A percentile compares a stretch with the other conserved stretches of the same genome.
Evolutionary conservation across 192 early-diverging fungal species (phyloP).

Genomic region (Phycomyces blakesleeanus): DNA sequence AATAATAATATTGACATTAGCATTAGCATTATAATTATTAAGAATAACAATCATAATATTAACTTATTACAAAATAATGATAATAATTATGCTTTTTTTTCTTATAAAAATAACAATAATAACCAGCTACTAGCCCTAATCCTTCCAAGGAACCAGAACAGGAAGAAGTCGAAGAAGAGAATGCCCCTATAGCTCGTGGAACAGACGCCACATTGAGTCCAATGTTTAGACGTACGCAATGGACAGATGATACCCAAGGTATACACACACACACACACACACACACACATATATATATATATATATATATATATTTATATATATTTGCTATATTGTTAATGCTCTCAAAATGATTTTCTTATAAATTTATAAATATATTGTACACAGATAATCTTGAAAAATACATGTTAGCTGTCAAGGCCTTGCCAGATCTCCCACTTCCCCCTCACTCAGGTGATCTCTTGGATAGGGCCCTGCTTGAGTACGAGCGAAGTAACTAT

Average conservation of each 20-base stretch:
- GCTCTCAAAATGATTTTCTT: no score
- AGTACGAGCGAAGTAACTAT: conserved; percentile 46
- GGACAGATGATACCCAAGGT: conserved; percentile 40
- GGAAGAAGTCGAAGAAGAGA: conserved; percentile 2
- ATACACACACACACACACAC: no score
- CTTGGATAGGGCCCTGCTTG: conserved; percentile 59
- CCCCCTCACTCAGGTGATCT: conserved; percentile 55
- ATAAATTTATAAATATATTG: not conserved
- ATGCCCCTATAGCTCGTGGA: conserved; percentile 25
- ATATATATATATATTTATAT: no score
- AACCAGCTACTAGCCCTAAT: not conserved
- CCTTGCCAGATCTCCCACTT: conserved; percentile 29
- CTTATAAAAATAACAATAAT: conserved; percentile 1
- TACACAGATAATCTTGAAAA: conserved; percentile 28
- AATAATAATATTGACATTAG: no score
- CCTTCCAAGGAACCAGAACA: not conserved
- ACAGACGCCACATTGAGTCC: conserved; percentile 39
- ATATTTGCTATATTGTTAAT: no score
- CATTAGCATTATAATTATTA: no score
- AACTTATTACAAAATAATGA: no score
- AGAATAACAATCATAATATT: no score
- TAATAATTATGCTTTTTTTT: no score
- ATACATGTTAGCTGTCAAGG: conserved; percentile 40
- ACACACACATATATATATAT: no score
- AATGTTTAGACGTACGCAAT: conserved; percentile 33